Percentiles rank a stretch among this genome's conserved stretches.
These are phyloP conservation scores for Ceratocystis lukuohia DNA, from an alignment of 2,329 filamentous ascomycete genomes.

Conservation along the genomic window DNA sequence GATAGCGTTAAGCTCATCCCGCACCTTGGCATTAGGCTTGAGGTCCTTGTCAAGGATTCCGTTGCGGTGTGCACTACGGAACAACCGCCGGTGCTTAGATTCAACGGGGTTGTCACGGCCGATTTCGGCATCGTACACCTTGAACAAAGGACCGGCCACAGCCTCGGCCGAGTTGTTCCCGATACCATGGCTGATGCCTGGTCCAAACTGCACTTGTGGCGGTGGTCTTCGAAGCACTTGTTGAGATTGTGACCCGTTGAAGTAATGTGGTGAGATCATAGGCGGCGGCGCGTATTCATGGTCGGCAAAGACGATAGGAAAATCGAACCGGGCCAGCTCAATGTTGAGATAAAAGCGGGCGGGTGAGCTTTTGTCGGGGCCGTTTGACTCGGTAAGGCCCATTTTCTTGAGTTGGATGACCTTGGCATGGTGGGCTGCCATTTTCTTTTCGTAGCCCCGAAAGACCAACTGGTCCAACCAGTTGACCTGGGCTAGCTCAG, in stretches of 20 bases:
- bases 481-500: slow-evolving; percentile 80
- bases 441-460: slow-evolving; percentile 63
- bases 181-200: slow-evolving; percentile 56
- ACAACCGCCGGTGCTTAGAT: slow-evolving; percentile 81
- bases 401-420: slow-evolving; percentile 29
- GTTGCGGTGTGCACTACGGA: slow-evolving; percentile 78
- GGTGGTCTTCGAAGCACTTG: slow-evolving; percentile 58
- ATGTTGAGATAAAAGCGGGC: slow-evolving; percentile 68
- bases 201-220: slow-evolving; percentile 79
- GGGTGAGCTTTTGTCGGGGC: slow-evolving; percentile 23
- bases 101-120: slow-evolving; percentile 86
- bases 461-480: slow-evolving; percentile 96
- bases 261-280: not conserved
- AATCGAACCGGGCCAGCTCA: slow-evolving; percentile 88
- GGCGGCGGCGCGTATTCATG: slow-evolving; percentile 81
- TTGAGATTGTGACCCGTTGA: slow-evolving; percentile 20
- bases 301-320: slow-evolving; percentile 88
- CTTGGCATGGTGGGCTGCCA: slow-evolving; percentile 29
- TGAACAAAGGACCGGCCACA: slow-evolving; percentile 51
- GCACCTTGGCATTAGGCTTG: slow-evolving; percentile 89
- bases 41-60: slow-evolving; percentile 90
- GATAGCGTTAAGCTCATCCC: slow-evolving; percentile 84
- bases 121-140: slow-evolving; percentile 87
- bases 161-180: slow-evolving; percentile 3
- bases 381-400: slow-evolving; percentile 19